Base-by-base conservation (phyloP, 2,329 filamentous ascomycete species). In the Trematosphaeria pertusa region DNA sequence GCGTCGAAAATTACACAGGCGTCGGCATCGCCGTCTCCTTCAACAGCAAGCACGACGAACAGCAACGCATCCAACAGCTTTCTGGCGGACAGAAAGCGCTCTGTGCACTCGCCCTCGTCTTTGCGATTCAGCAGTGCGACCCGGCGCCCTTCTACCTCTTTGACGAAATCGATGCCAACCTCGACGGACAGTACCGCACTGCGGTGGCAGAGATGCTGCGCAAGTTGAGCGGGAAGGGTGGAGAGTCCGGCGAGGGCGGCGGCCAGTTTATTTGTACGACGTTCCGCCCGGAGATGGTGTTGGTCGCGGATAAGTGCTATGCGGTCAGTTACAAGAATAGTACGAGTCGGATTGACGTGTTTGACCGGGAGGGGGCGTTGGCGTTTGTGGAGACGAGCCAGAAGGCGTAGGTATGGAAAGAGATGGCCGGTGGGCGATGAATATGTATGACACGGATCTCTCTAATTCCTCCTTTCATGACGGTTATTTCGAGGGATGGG, bases 71-170 rank as follows among this genome's bases (percentile, higher is more conserved):
- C 62, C 91, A 97, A 74, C 94, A 99, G 73, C 84, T 99, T 54
- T 95, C 89, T 61, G 94, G 94, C 78, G 94, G 94, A 22, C 94
- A 99, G 67, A 99, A 99, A 82, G 96, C 91, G 83, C 80, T 97
- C 52, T 97, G 93, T 73, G 94, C 94, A 8, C 84, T 99, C n/a
- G 95, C 94, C 34, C 84, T 99, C 40, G 95, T 99, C 59, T 99
- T 99, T 70, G 94, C 94, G n/a, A 95, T 99, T 59, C 94, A 99
- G 74, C 90, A 92, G 60, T 96, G 93, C 49, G 94, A 99, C 70
- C 94, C 93, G 8, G 95, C 93, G 34, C 94, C 94, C 1, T 97
- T 99, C 81, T 97, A 99, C 71, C 92, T 99, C 64, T 99, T 99
- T 62, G 94, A 99, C 72, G 94, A 99, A 74, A 96, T 99, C 55